phyloP scores from a whole-genome alignment of 1,284 basidiomycete genomes.

The Puccinia novopanici region DNA sequence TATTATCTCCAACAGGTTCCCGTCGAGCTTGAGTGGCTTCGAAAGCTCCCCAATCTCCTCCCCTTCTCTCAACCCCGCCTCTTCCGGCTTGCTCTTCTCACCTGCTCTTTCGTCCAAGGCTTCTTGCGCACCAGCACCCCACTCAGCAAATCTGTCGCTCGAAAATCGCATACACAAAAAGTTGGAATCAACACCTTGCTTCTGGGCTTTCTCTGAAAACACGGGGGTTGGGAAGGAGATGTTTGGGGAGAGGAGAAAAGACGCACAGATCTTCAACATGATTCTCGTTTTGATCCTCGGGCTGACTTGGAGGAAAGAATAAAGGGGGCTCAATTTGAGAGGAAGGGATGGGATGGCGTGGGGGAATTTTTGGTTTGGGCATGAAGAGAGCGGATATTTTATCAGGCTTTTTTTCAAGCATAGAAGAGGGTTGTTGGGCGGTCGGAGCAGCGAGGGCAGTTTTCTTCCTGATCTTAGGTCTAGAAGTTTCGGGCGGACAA shows the following conservation, averaged over 20 bases:
- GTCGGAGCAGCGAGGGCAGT: not conserved
- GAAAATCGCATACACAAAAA: not conserved
- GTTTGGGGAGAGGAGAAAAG: not conserved
- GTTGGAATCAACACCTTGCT: too few species aligned
- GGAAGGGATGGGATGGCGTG: not conserved
- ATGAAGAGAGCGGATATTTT: not conserved
- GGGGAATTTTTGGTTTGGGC: not conserved
- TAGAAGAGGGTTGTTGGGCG: too few species aligned
- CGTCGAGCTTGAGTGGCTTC: constrained; percentile 1
- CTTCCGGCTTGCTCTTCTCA: not conserved
- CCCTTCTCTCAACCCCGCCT: not conserved
- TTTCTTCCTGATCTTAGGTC: not conserved
- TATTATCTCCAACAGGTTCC: constrained; percentile 6
- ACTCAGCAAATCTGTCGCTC: not conserved
- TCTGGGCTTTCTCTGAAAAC: too few species aligned
- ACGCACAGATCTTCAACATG: not conserved
- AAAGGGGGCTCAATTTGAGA: not conserved
- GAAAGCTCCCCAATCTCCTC: not conserved
- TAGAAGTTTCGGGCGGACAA: too few species aligned
- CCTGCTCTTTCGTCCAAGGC: not conserved
- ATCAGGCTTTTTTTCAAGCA: too few species aligned
- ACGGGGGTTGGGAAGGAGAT: too few species aligned
- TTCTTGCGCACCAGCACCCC: not conserved
- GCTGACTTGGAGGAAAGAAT: not conserved
- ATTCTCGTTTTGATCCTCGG: not conserved